phyloP scores from a whole-genome alignment of 208 protist genomes.

The Trypanosoma avium region DNA sequence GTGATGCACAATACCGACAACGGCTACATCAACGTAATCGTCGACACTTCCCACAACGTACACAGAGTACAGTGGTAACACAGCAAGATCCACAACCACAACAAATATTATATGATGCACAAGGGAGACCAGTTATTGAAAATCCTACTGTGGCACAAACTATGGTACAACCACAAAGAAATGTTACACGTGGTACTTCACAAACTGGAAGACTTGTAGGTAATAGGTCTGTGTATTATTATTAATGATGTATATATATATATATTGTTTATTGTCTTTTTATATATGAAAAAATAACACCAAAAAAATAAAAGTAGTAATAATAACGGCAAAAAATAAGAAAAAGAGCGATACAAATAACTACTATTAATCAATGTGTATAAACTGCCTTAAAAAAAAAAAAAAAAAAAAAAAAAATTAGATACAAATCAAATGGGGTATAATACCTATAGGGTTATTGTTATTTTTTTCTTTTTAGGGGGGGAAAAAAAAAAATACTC shows the following conservation, averaged over 20 bases:
- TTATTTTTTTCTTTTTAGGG: no score
- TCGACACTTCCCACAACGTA: neutral
- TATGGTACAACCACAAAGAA: no score
- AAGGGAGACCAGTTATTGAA: neutral
- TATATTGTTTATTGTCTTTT: neutral
- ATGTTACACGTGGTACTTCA: neutral
- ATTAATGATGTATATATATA: neutral
- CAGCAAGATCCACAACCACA: neutral
- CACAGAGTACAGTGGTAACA: neutral
- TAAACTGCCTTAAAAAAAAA: no score
- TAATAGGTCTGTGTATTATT: neutral
- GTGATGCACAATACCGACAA: slow-evolving; percentile 7
- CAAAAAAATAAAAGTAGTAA: neutral
- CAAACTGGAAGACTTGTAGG: neutral
- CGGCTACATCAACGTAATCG: neutral
- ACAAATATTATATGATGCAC: neutral
- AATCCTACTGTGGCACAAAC: no score
- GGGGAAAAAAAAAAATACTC: no score
- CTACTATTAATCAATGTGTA: no score
- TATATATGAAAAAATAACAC: neutral
- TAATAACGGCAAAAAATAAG: no score
- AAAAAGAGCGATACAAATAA: no score
- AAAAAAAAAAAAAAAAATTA: no score
- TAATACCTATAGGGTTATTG: no score
- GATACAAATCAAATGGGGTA: no score